Evolutionary conservation across 164 flowering plant genomes (phyloP).

Genomic region (Aristolochia californica): DNA sequence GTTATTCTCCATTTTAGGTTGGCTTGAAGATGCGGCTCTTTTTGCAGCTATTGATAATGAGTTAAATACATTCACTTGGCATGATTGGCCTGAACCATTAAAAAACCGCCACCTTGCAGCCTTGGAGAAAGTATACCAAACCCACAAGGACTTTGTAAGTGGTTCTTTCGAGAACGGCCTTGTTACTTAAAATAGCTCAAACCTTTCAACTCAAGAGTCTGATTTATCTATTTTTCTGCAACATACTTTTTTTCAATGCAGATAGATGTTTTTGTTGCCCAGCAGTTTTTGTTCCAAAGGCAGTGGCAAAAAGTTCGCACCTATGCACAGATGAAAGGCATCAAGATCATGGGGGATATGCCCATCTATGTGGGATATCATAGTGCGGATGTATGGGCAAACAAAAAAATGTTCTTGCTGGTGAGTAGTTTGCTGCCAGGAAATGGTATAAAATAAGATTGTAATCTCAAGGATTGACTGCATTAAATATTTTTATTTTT

Average conservation of each 20-base stretch:
- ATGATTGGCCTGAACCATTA: slow-evolving; percentile 89
- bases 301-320: slow-evolving; percentile 89
- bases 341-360: slow-evolving; percentile 96
- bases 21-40: slow-evolving; percentile 97
- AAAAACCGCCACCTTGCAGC: slow-evolving; percentile 78
- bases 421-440: slow-evolving; percentile 30
- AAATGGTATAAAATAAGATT: not conserved
- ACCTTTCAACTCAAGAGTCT: too few species aligned
- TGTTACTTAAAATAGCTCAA: too few species aligned
- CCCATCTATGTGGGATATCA: slow-evolving; percentile 98
- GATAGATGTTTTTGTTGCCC: slow-evolving; percentile 76
- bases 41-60: slow-evolving; percentile 83
- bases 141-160: slow-evolving; percentile 65
- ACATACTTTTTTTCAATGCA: slow-evolving; percentile 18
- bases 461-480: too few species aligned
- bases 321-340: slow-evolving; percentile 67
- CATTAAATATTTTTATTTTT: too few species aligned
- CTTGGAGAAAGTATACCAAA: slow-evolving; percentile 68
- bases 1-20: slow-evolving; percentile 34
- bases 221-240: slow-evolving; percentile 1
- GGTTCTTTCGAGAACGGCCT: not conserved
- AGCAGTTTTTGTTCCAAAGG: slow-evolving; percentile 90
- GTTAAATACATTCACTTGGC: slow-evolving; percentile 60
- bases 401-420: slow-evolving; percentile 71
- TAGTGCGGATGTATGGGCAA: slow-evolving; percentile 99